Evolutionary conservation across 208 protist genomes (phyloP), one percentile per base, ranked within the genome.

Genomic region (Leishmania arabica): DNA sequence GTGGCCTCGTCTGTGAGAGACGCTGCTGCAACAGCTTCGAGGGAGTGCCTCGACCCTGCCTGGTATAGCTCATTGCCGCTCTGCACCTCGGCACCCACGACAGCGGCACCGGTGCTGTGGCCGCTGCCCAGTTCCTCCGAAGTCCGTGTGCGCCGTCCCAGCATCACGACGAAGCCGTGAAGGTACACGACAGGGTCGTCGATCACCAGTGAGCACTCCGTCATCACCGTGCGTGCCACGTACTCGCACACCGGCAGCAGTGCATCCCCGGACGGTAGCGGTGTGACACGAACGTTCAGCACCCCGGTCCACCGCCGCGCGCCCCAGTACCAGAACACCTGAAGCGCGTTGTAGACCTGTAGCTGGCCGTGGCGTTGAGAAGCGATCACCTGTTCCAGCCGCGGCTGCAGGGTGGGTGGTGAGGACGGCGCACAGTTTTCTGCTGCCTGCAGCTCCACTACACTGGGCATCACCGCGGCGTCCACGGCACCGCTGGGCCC

Each of bases 271-370:
- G 77, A 78, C 13, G 66, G 64, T 17, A 81, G 77, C 54, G 82
- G 82, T 0, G 72, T 77, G 27, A 85, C 62, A 58, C 82, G 82
- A 7, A 85, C 49, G 77, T 85, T 85, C 58, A 85, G 49, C 24
- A 85, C 82, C 42, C 82, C 82, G 31, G 77, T 81, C 82, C 82
- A 85, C 77, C 82, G 76, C 62, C 69, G 54, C 62, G 77, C 82
- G 0, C 82, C 82, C 82, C 82, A 85, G 77, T 85, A 85, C 82
- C 82, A 85, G 64, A 80, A 85, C 37, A 75, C 66, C 71, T 85
- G 82, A 53, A 85, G 62, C 9, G 64, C 62, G 77, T 85, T 81
- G 71, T 68, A 85, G 31, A 85, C 17, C 62, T 85, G 70, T 9
- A 85, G 49, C 9, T 75, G 54, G 2, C 82, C 77, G 24, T 34